Evolutionary conservation across 2,329 filamentous ascomycete species (phyloP), one percentile per base, ranked within the genome.

Genomic region (Zasmidium citrigriseum): DNA sequence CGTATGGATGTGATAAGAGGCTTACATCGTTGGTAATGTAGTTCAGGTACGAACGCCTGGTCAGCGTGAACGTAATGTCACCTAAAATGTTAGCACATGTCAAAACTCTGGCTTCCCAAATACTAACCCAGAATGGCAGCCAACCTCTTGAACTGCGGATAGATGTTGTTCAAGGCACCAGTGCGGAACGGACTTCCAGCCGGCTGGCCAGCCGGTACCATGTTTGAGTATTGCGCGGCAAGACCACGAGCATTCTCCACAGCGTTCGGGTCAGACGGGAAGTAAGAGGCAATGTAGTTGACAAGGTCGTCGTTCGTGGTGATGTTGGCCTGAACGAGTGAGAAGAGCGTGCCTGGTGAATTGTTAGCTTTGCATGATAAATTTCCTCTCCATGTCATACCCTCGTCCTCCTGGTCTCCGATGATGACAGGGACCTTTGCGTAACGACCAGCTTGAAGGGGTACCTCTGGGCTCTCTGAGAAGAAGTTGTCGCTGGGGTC

Each of bases 391-490:
- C 27, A 29, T 7, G 27, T 14, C 34, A 16, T 11, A 41, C 54
- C 54, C 25, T 93, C 89, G 68, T 93, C 90, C 76, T 93, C 89
- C 72, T 91, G 88, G 68, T 91, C 83, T 41, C 89, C 89, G 45
- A 89, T 82, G 56, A 88, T 87, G 70, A 87, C 81, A 1, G 86
- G 86, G 0, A 88, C 82, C 12, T 80, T 78, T 7, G 85, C 80
- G 62, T 84, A 87, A 60, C 80, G 79, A 14, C 86, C 85, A 0
- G 71, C 67, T 2, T 65, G 53, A 1, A 82, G 75, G 4, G 90
- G 76, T 0, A 80, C 52, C 0, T 92, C 88, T 0, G 89, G 86
- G 5, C 85, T 89, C 1, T 82, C 77, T 0, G 83, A 81, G 5
- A 92, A 78, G 2, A 81, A 79, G 53, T n/a, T 18, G 24, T 88